Base-by-base conservation (phyloP, 495 filamentous ascomycete species). In the Neurospora sp. region DNA sequence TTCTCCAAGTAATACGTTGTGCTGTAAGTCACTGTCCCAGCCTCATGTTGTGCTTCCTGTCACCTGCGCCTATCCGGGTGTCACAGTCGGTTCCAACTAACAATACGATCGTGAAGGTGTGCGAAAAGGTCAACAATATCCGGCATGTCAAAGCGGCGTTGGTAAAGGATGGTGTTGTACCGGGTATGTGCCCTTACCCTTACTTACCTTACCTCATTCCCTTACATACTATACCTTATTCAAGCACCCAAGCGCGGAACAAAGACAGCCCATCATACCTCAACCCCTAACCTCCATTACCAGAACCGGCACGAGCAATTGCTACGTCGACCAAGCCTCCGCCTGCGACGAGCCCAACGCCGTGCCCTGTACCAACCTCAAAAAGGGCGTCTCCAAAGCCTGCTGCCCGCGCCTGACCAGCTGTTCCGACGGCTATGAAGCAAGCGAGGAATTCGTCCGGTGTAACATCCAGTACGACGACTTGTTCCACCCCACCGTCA, bases 341-440 rank as follows among this genome's bases (percentile, higher is more conserved):
- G 48, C n/a, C 43, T 74, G 73, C 69, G n/a, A 39, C 34, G 45
- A 72, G 31, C 28, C 36, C 39, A 37, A 72, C 70, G 42, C 72
- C 1, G 74, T 74, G 2, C 19, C 28, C 38, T 74, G 74, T 45
- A 71, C 70, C 17, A 70, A 74, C 43, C 74, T 76, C 39, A 9
- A 43, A 43, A n/a, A 69, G 3, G 74, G 74, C 39, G 71, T 42
- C 72, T 21, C 39, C 28, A 38, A 73, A 42, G 74, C 74, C 40
- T 75, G 74, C 59, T 75, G 74, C 39, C 74, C 74, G 71, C 74
- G 31, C 45, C 42, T 75, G 19, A 73, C 74, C 42, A 75, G 39
- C 69, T 75, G 74, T 43, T 43, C 42, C 42, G 42, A 43, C 42
- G 17, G 6, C 5, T 43, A 43, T 43, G 42, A 43, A 43, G 42